Conservation (phyloP, 345 rosid species). For the Lagerstroemia speciosa region DNA sequence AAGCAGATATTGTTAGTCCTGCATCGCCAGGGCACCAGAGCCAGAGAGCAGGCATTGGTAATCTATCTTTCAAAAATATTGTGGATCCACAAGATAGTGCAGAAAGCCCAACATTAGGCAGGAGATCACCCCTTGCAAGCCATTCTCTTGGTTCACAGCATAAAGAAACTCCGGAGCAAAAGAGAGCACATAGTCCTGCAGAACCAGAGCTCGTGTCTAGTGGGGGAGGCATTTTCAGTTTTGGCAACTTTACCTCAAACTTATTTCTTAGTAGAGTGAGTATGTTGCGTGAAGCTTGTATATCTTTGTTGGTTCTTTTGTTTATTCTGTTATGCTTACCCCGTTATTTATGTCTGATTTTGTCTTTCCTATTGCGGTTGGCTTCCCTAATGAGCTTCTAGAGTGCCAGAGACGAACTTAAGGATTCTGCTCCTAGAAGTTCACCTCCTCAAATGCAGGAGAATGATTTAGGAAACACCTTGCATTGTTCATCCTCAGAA, state of each 20-base stretch:
- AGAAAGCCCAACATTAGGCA: slow-evolving; percentile 59
- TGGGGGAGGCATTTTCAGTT: slow-evolving; percentile 24
- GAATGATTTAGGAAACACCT: slow-evolving; percentile 27
- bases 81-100: slow-evolving; percentile 29
- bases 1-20: not conserved
- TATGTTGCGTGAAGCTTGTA: slow-evolving; percentile 31
- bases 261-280: slow-evolving; percentile 24
- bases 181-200: slow-evolving; percentile 27
- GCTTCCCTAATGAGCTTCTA: slow-evolving; percentile 41
- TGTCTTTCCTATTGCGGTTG: slow-evolving; percentile 18
- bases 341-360: slow-evolving; percentile 8
- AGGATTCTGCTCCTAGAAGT: slow-evolving; percentile 29
- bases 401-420: slow-evolving; percentile 37
- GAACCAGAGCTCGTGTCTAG: slow-evolving; percentile 24
- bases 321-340: slow-evolving; percentile 6
- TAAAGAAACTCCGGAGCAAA: slow-evolving; percentile 27
- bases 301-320: slow-evolving; percentile 29
- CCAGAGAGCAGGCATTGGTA: slow-evolving; percentile 23
- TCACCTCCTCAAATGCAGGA: slow-evolving; percentile 20
- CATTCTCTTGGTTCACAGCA: slow-evolving; percentile 36
- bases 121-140: slow-evolving; percentile 32
- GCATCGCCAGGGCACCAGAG: slow-evolving; percentile 1
- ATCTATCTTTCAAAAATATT: slow-evolving; percentile 22
- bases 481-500: slow-evolving; percentile 38
- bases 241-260: slow-evolving; percentile 33